Evolutionary conservation across 1,284 basidiomycete species (phyloP), one percentile per base, ranked within the genome.

Genomic region (Moniliophthora roreri): DNA sequence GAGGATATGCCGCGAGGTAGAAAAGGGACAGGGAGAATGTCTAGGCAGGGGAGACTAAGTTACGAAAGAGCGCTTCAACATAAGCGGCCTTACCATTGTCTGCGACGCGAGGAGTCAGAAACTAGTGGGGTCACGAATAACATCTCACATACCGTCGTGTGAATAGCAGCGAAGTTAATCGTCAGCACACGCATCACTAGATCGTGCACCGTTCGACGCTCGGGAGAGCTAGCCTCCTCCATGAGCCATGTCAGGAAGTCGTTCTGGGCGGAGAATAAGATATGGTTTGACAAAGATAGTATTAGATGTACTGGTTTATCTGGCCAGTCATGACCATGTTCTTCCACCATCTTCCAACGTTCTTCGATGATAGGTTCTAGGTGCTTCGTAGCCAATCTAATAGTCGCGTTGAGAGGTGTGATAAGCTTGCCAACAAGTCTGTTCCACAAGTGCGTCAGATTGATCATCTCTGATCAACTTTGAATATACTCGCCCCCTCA

Each of bases 331-430:
- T 61, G 51, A 0, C 76, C 77, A 37, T 69, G 63, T 34, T 67
- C 57, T 18, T 68, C 63, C 48, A 73, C 66, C 46, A 70, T 68
- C 15, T 58, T 57, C 28, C 71, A 62, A 8, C 77, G 69, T 48
- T 78, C 73, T 40, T 73, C 63, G 18, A 81, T 68, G 40, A 76
- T 63, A 1, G 77, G 73, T 15, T 61, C 62, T 1, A 79, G 55
- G 59, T 70, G 66, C 13, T 59, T 60, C 21, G 68, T 50, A 2
- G 66, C 65, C 16, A 61, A 61, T 53, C 70, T 59, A 21, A 69
- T 54, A 37, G 60, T 64, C 6, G 41, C 53, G 26, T 61, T 59
- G 16, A 66, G 57, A 3, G 58, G 62, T 7, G 66, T 64, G 13
- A 69, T 51, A 21, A 65, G 41, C 0, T 53, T 59, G 0, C 64